Percentiles rank a stretch among this genome's conserved stretches.
These are phyloP conservation scores for Colletotrichum euphorbiae DNA, from an alignment of 2,329 filamentous ascomycete genomes.

Conservation along the genomic window DNA sequence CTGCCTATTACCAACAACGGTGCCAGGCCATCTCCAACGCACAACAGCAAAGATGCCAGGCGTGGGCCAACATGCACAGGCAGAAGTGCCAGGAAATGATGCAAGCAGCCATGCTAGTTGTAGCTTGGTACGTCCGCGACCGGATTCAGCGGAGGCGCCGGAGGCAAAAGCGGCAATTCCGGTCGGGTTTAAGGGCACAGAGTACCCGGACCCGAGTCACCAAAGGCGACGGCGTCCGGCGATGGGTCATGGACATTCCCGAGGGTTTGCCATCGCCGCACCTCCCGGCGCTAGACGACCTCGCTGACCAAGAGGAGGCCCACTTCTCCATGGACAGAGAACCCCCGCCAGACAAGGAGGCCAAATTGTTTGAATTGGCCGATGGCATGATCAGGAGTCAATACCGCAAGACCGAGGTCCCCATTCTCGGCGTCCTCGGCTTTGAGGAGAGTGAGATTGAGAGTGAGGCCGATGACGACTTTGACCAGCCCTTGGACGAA, in stretches of 20 bases:
- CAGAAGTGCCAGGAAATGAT: slow-evolving; percentile 62
- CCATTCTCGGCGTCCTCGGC: slow-evolving; percentile 57
- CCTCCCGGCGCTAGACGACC: slow-evolving; percentile 43
- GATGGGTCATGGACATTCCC: slow-evolving; percentile 57
- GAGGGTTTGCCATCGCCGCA: slow-evolving; percentile 49
- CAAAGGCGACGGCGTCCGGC: slow-evolving; percentile 55
- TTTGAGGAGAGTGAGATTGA: slow-evolving; percentile 57
- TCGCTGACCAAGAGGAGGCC: slow-evolving; percentile 53
- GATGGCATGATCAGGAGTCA: slow-evolving; percentile 62
- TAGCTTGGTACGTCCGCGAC: slow-evolving; percentile 63
- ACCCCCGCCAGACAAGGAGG: slow-evolving; percentile 53
- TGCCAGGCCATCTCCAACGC: slow-evolving; percentile 59
- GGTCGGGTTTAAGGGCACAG: slow-evolving; percentile 52
- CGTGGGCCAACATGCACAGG: slow-evolving; percentile 59
- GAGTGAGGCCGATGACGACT: slow-evolving; percentile 43
- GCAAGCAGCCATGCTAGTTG: slow-evolving; percentile 61
- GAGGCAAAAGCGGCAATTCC: slow-evolving; percentile 56
- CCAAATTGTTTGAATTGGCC: slow-evolving; percentile 57
- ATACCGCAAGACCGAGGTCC: slow-evolving; percentile 58
- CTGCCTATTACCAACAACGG: slow-evolving; percentile 61
- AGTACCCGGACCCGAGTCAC: slow-evolving; percentile 49
- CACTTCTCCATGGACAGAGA: slow-evolving; percentile 57
- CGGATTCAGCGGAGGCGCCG: slow-evolving; percentile 57
- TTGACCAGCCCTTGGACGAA: slow-evolving; percentile 44
- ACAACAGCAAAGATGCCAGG: slow-evolving; percentile 61